Evolutionary conservation across 352 stramenopile genomes (phyloP).

Genomic region (Phytophthora hibernalis): DNA sequence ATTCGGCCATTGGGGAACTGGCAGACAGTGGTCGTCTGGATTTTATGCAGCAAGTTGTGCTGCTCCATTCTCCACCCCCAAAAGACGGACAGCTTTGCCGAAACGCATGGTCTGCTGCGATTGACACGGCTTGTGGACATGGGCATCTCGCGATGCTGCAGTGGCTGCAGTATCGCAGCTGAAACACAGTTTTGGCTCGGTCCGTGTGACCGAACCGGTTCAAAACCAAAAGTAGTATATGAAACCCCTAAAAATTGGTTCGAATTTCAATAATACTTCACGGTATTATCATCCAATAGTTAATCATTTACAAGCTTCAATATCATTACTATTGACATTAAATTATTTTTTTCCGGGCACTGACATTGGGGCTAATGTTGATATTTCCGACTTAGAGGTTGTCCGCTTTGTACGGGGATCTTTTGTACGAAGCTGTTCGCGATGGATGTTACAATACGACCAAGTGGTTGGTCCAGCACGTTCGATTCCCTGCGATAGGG

Average conservation of each 20-base stretch:
- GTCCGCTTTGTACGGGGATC: neutral
- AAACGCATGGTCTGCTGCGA: neutral
- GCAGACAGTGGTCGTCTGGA: slow-evolving; percentile 9
- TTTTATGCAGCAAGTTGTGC: slow-evolving; percentile 15
- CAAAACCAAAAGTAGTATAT: no score
- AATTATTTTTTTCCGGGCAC: no score
- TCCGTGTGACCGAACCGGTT: no score
- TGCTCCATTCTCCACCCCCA: slow-evolving; percentile 7
- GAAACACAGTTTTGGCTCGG: no score
- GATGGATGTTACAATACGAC: neutral
- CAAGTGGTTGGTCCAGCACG: slow-evolving; percentile 3
- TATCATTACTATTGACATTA: no score
- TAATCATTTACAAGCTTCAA: no score
- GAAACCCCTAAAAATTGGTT: neutral
- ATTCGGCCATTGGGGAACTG: slow-evolving; percentile 3
- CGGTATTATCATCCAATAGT: no score
- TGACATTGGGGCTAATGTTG: neutral
- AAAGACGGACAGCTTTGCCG: neutral
- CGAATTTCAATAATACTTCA: no score
- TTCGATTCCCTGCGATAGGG: neutral
- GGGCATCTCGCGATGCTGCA: neutral
- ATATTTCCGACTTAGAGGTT: neutral
- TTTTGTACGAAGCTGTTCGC: neutral
- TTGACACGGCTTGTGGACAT: neutral
- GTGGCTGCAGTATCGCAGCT: no score